These are phyloP conservation scores for Cladosporium halotolerans DNA, from an alignment of 2,329 filamentous ascomycete genomes.

Conservation along the genomic window DNA sequence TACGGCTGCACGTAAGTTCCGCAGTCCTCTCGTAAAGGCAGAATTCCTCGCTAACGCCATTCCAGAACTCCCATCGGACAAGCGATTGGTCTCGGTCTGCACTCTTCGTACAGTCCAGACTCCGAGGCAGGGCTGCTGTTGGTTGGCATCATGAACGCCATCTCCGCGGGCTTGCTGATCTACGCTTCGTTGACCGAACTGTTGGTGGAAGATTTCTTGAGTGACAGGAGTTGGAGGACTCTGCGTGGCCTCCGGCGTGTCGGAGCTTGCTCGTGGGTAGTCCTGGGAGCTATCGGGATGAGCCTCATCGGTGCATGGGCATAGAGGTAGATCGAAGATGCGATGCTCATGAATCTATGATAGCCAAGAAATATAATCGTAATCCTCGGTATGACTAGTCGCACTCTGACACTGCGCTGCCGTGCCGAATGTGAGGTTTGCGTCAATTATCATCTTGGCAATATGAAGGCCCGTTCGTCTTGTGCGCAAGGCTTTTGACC, in stretches of 20 bases:
- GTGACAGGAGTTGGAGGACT: conserved; percentile 54
- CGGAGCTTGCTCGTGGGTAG: conserved; percentile 54
- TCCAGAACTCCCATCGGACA: conserved; percentile 37
- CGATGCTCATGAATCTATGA: too few species aligned
- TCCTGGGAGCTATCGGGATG: conserved; percentile 54
- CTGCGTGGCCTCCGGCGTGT: conserved; percentile 51
- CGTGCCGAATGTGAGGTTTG: too few species aligned
- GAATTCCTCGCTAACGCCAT: neutral
- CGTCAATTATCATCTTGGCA: too few species aligned
- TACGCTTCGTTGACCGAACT: conserved; percentile 43
- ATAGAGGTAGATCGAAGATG: conserved; percentile 17
- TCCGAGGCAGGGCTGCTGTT: conserved; percentile 37
- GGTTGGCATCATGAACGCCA: conserved; percentile 42
- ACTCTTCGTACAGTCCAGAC: conserved; percentile 38
- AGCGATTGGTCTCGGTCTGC: conserved; percentile 38
- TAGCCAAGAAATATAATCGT: too few species aligned
- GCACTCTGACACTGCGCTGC: too few species aligned
- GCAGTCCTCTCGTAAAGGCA: neutral
- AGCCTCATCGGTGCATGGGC: conserved; percentile 60
- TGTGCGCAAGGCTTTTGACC: too few species aligned
- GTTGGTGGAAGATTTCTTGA: conserved; percentile 46
- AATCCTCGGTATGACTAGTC: too few species aligned
- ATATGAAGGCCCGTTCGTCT: too few species aligned
- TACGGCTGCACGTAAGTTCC: conserved; percentile 44
- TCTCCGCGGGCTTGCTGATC: conserved; percentile 40